These are phyloP conservation scores for Exserohilum turcica DNA, from an alignment of 2,329 filamentous ascomycete species.

Conservation along the genomic window DNA sequence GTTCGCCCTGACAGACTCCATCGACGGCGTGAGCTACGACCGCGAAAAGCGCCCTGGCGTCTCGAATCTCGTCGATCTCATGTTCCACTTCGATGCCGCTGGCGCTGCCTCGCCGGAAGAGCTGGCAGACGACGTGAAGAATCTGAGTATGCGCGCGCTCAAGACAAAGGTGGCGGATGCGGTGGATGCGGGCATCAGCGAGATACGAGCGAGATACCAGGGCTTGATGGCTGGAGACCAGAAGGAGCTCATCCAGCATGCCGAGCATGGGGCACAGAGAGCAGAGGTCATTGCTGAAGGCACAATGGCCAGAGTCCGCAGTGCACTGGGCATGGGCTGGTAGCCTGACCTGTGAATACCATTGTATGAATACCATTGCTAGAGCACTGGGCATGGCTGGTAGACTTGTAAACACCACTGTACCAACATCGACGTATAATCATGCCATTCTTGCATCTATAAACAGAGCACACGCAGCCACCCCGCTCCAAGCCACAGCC, in stretches of 20 bases:
- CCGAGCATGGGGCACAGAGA: constrained; percentile 62
- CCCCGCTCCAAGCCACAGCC: background rate
- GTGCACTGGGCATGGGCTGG: constrained; percentile 24
- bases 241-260: constrained; percentile 62
- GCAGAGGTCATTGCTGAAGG: constrained; percentile 65
- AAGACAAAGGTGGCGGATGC: constrained; percentile 68
- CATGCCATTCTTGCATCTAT: constrained; percentile 2
- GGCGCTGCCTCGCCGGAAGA: constrained; percentile 49
- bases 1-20: constrained; percentile 76
- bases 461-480: background rate
- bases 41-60: constrained; percentile 74
- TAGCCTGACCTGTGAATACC: background rate
- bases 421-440: background rate
- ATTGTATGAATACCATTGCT: too few relatives aligned
- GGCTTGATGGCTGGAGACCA: constrained; percentile 59
- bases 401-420: background rate
- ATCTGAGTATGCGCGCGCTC: constrained; percentile 60
- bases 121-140: constrained; percentile 54
- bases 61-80: constrained; percentile 81
- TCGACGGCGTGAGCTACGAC: constrained; percentile 73
- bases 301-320: constrained; percentile 50
- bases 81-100: constrained; percentile 68
- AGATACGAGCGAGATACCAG: constrained; percentile 63
- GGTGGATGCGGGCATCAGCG: constrained; percentile 59
- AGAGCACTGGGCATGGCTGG: background rate